These are phyloP conservation scores for Colletotrichum sp. DNA, from an alignment of 2,329 filamentous ascomycete species.

Conservation along the genomic window DNA sequence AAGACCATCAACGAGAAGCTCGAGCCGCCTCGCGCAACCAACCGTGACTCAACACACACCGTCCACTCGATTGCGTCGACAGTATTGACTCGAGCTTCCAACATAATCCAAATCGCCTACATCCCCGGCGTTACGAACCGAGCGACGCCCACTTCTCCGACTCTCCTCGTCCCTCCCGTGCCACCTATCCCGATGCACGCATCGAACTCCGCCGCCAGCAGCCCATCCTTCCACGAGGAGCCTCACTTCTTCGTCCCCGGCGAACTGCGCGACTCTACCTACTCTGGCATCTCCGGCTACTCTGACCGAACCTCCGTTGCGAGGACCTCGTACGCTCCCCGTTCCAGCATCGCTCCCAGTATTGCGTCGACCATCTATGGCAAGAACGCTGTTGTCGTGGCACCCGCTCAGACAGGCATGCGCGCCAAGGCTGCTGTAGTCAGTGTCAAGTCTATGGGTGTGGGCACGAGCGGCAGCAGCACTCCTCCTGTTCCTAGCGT, in stretches of 20 bases:
- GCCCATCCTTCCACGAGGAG: slow-evolving; percentile 67
- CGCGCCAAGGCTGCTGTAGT: slow-evolving; percentile 91
- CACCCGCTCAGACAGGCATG: slow-evolving; percentile 86
- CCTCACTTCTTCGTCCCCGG: slow-evolving; percentile 94
- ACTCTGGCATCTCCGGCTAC: slow-evolving; percentile 75
- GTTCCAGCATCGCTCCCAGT: slow-evolving; percentile 80
- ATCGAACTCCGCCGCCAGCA: slow-evolving; percentile 54
- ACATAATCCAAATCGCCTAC: slow-evolving; percentile 99
- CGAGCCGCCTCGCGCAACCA: slow-evolving; percentile 56
- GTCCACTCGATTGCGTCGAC: slow-evolving; percentile 93
- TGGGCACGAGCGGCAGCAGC: slow-evolving; percentile 56
- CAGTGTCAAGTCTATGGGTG: slow-evolving; percentile 78
- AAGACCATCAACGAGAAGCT: slow-evolving; percentile 60
- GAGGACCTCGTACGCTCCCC: slow-evolving; percentile 61
- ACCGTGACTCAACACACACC: slow-evolving; percentile 82
- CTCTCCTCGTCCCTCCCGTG: slow-evolving; percentile 85
- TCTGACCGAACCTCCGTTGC: slow-evolving; percentile 68
- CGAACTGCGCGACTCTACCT: slow-evolving; percentile 89
- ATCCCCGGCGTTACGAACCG: slow-evolving; percentile 97
- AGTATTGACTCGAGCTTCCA: slow-evolving; percentile 92
- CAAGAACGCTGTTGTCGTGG: slow-evolving; percentile 82
- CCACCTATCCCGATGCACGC: slow-evolving; percentile 82
- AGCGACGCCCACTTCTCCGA: slow-evolving; percentile 82
- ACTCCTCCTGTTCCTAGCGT: slow-evolving; percentile 77
- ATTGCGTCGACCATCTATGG: slow-evolving; percentile 95